Evolutionary conservation across 2,329 filamentous ascomycete genomes (phyloP).

Genomic region (Talaromyces albobiverticillius): DNA sequence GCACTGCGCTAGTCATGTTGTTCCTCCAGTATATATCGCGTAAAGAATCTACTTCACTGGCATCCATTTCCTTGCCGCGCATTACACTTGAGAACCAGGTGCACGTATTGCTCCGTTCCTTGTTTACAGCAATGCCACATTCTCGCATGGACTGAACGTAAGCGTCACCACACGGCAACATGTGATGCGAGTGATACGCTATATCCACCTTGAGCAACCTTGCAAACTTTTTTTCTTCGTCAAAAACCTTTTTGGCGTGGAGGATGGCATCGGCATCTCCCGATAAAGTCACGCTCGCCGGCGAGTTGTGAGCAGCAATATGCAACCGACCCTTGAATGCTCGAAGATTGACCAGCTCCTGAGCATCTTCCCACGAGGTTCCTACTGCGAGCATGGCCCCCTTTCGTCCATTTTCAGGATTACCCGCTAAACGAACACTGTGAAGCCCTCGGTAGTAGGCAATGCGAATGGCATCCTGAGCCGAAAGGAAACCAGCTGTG

Average conservation of each 20-base stretch:
- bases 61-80: no score
- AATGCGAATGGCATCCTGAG: conserved; percentile 34
- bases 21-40: conserved; percentile 39
- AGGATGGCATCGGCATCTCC: conserved; percentile 19
- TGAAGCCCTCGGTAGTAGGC: conserved; percentile 39
- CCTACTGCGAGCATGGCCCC: conserved; percentile 37
- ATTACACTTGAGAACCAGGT: conserved; percentile 8
- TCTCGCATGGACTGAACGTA: conserved; percentile 24
- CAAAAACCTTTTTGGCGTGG: no score
- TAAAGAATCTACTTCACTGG: no score
- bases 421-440: no score
- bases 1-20: conserved; percentile 33
- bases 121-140: conserved; percentile 10
- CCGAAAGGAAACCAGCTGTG: conserved; percentile 40
- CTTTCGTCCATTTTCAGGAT: no score
- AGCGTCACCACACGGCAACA: conserved; percentile 30
- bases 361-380: conserved; percentile 21
- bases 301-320: conserved; percentile 37
- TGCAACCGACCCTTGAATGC: conserved; percentile 11
- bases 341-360: conserved; percentile 13
- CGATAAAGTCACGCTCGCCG: conserved; percentile 33
- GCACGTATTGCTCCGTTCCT: neutral
- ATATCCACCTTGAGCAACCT: conserved; percentile 31
- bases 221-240: conserved; percentile 29
- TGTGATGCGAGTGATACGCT: conserved; percentile 43